phyloP scores from a whole-genome alignment of 345 rosid species.

The Gossypium ekmanianum region DNA sequence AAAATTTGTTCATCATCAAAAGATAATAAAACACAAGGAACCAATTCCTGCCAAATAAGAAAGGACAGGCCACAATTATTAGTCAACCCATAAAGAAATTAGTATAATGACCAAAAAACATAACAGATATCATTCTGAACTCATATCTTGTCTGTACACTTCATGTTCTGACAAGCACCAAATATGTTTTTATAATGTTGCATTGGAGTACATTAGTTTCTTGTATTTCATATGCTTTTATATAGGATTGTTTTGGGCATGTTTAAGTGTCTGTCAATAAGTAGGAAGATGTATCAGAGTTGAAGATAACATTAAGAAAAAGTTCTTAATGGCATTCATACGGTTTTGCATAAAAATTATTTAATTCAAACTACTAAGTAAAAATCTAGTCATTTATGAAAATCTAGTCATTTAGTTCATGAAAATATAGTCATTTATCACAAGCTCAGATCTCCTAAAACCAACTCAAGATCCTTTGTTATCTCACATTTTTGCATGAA shows the following conservation, averaged over 20 bases:
- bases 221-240: background rate
- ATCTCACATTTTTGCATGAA: background rate
- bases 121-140: background rate
- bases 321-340: background rate
- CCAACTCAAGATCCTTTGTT: conserved; percentile 1
- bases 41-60: conserved; percentile 55
- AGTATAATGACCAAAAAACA: conserved; percentile 8
- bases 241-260: background rate
- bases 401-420: background rate
- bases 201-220: background rate
- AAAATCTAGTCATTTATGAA: too few relatives aligned
- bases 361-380: background rate
- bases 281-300: background rate
- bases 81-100: background rate
- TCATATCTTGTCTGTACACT: background rate
- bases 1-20: conserved; percentile 86
- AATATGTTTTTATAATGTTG: background rate
- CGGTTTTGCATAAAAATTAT: background rate
- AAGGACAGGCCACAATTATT: conserved; percentile 1
- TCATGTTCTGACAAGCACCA: background rate
- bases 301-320: background rate
- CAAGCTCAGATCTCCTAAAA: background rate
- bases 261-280: background rate
- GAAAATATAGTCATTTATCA: background rate
- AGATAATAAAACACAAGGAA: conserved; percentile 84